Evolutionary conservation across 345 rosid species (phyloP).

Genomic region (Microcos paniculata): DNA sequence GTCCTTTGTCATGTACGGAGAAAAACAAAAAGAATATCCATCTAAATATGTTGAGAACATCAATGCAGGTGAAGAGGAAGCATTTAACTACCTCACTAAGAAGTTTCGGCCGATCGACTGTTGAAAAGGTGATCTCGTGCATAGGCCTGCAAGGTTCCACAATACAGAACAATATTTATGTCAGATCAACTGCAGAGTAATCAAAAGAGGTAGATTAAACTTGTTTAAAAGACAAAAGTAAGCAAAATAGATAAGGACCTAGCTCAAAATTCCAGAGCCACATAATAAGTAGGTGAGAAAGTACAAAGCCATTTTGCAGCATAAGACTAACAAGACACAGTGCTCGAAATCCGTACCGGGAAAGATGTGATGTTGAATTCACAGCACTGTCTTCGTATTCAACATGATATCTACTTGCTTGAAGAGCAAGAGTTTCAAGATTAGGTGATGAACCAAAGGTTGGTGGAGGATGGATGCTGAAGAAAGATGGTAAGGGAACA

Average conservation of each 20-base stretch:
- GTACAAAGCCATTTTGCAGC: background rate
- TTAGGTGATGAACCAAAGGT: conserved; percentile 90
- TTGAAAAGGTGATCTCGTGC: conserved; percentile 95
- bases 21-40: background rate
- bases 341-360: conserved; percentile 31
- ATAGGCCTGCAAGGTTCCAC: conserved; percentile 68
- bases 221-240: background rate
- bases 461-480: conserved; percentile 82
- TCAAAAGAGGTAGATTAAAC: background rate
- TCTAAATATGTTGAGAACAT: background rate
- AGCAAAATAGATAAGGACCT: background rate
- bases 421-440: conserved; percentile 62
- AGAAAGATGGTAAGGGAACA: conserved; percentile 21
- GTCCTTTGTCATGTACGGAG: background rate
- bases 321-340: conserved; percentile 4
- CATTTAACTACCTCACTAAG: conserved; percentile 72
- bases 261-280: background rate
- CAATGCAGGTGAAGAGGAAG: conserved; percentile 4
- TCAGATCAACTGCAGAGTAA: background rate
- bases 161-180: background rate
- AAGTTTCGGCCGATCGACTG: conserved; percentile 94
- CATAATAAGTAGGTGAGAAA: background rate
- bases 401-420: conserved; percentile 43
- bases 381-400: conserved; percentile 62
- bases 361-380: conserved; percentile 37